Evolutionary conservation across 495 filamentous ascomycete genomes (phyloP).

Genomic region (Aspergillus coremiiformis): DNA sequence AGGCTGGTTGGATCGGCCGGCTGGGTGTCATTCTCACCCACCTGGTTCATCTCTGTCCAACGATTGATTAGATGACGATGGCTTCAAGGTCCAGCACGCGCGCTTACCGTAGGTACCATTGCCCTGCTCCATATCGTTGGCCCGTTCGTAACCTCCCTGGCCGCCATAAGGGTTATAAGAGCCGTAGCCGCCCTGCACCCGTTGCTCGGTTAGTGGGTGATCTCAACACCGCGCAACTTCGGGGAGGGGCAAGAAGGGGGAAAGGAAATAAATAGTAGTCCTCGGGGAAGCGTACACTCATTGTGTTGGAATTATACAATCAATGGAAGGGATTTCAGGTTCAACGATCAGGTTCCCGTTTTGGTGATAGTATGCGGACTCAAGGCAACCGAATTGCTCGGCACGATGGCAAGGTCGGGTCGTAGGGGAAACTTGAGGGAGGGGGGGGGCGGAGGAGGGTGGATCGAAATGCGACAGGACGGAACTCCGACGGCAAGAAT

Average conservation of each 20-base stretch:
- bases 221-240: background rate
- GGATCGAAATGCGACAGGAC: background rate
- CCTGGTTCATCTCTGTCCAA: slow-evolving; percentile 54
- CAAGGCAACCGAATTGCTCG: background rate
- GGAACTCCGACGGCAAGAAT: slow-evolving; percentile 1
- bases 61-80: background rate
- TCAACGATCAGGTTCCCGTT: background rate
- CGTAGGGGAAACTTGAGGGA: slow-evolving; percentile 6
- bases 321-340: too few species aligned
- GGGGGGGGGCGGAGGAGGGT: background rate
- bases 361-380: background rate
- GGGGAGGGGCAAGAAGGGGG: slow-evolving; percentile 2
- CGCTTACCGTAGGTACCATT: slow-evolving; percentile 37
- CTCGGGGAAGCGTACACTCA: slow-evolving; percentile 30
- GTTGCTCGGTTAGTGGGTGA: background rate
- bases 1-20: slow-evolving; percentile 60
- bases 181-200: slow-evolving; percentile 45
- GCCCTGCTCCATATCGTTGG: slow-evolving; percentile 33
- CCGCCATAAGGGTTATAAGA: slow-evolving; percentile 54
- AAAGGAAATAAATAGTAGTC: background rate
- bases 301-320: slow-evolving; percentile 13
- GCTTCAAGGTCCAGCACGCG: background rate
- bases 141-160: slow-evolving; percentile 38
- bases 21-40: slow-evolving; percentile 34
- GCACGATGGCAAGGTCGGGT: slow-evolving; percentile 4